Evolutionary conservation across 2,329 filamentous ascomycete genomes (phyloP).

Genomic region (Tolypocladium amazonense): DNA sequence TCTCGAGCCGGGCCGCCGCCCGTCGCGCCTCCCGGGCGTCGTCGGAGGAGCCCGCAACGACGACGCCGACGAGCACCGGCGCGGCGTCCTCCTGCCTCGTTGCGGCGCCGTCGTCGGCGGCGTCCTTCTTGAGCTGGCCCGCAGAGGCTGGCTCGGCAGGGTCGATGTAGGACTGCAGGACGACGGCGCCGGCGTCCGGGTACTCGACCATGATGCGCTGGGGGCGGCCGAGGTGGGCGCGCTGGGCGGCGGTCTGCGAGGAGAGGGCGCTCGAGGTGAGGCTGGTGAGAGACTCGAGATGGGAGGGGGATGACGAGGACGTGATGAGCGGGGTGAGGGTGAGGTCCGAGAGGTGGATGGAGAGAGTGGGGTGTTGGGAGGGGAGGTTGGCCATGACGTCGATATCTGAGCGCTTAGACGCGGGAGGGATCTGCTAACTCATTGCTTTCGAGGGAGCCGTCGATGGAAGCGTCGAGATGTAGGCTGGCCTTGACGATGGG

Average conservation of each 20-base stretch:
- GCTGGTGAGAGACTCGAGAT: slow-evolving; percentile 38
- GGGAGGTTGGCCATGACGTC: slow-evolving; percentile 28
- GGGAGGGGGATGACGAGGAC: slow-evolving; percentile 32
- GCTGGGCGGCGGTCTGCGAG: slow-evolving; percentile 39
- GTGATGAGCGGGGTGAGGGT: slow-evolving; percentile 47
- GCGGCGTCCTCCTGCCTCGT: slow-evolving; percentile 22
- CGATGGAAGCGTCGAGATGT: background rate
- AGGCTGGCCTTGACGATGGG: background rate
- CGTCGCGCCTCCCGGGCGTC: slow-evolving; percentile 39
- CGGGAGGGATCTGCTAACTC: background rate
- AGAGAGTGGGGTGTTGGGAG: slow-evolving; percentile 37
- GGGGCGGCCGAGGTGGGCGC: slow-evolving; percentile 41
- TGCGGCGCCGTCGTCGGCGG: slow-evolving; percentile 6
- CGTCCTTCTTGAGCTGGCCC: slow-evolving; percentile 3
- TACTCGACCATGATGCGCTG: slow-evolving; percentile 51
- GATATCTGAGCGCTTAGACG: background rate
- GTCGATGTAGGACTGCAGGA: slow-evolving; percentile 36
- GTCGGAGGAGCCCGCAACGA: slow-evolving; percentile 38
- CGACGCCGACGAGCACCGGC: slow-evolving; percentile 43
- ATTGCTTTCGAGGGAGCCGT: background rate
- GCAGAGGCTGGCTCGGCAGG: slow-evolving; percentile 15
- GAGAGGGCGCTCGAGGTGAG: slow-evolving; percentile 42
- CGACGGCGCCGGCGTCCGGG: slow-evolving; percentile 28
- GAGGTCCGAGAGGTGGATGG: slow-evolving; percentile 47
- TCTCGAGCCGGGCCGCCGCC: slow-evolving; percentile 42